phyloP scores from a whole-genome alignment of 305 asterid species.

The Plantago rigida region DNA sequence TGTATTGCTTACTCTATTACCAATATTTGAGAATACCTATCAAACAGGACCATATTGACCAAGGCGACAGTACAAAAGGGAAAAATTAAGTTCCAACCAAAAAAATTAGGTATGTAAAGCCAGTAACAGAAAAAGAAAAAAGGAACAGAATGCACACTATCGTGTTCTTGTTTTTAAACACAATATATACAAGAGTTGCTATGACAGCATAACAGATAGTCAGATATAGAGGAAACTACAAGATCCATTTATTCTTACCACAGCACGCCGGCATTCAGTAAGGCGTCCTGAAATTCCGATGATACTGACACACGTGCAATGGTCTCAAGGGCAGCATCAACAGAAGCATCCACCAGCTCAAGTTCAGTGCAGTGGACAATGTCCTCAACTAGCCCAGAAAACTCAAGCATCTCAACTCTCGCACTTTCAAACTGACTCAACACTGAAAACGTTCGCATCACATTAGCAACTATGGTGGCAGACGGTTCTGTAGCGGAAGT shows the following conservation, averaged over 20 bases:
- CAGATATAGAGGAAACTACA: too few species aligned
- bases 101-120: too few species aligned
- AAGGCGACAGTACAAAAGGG: too few species aligned
- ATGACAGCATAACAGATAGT: too few species aligned
- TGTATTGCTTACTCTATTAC: too few species aligned
- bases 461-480: constrained; percentile 66
- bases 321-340: constrained; percentile 86
- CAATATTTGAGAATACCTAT: too few species aligned
- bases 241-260: constrained; percentile 45
- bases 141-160: too few species aligned
- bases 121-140: too few species aligned
- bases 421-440: constrained; percentile 92
- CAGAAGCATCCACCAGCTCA: constrained; percentile 76
- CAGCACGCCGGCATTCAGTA: constrained; percentile 77
- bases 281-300: constrained; percentile 67
- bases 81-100: too few species aligned
- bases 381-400: constrained; percentile 81
- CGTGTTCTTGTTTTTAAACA: too few species aligned
- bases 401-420: constrained; percentile 68
- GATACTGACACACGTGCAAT: constrained; percentile 77
- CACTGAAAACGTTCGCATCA: constrained; percentile 77
- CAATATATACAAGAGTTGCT: too few species aligned
- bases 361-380: constrained; percentile 89
- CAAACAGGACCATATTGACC: too few species aligned
- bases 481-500: constrained; percentile 80